Conservation (phyloP, 257 asterid species). For the Vinca minor region DNA sequence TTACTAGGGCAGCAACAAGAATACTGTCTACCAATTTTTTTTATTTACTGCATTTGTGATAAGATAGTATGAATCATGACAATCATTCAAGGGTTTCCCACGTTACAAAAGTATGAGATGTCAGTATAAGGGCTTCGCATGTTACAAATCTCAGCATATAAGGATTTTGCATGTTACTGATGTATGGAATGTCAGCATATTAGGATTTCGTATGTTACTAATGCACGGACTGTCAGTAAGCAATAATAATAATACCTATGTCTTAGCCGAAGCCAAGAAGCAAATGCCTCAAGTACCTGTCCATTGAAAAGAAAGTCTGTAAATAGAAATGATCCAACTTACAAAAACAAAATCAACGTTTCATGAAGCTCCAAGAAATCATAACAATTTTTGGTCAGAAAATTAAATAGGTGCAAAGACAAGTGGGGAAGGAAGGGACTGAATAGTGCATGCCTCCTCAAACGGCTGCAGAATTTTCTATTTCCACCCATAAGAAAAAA, state of each 20-base stretch:
- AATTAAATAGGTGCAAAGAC: not conserved
- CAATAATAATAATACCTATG: conserved; percentile 53
- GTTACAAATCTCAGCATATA: too few species aligned
- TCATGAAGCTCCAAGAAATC: not conserved
- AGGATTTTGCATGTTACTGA: too few species aligned
- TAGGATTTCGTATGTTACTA: too few species aligned
- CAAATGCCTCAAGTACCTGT: conserved; percentile 97
- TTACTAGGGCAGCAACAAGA: not conserved
- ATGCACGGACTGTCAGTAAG: not conserved
- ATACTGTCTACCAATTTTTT: not conserved
- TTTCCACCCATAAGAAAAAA: not conserved
- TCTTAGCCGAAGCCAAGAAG: conserved; percentile 96
- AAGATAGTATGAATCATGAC: not conserved
- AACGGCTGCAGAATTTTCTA: not conserved
- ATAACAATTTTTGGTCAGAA: not conserved
- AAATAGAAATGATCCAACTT: too few species aligned
- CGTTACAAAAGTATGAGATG: not conserved
- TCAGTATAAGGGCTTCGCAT: too few species aligned
- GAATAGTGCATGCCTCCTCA: not conserved
- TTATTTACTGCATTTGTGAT: not conserved
- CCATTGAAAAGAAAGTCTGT: conserved; percentile 3
- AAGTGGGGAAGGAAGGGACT: not conserved
- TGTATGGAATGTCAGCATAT: too few species aligned
- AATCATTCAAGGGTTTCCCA: not conserved
- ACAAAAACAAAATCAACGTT: not conserved